Evolutionary conservation across 257 asterid genomes (phyloP), one percentile per base, ranked within the genome.

Genomic region (Solanum virginianum): DNA sequence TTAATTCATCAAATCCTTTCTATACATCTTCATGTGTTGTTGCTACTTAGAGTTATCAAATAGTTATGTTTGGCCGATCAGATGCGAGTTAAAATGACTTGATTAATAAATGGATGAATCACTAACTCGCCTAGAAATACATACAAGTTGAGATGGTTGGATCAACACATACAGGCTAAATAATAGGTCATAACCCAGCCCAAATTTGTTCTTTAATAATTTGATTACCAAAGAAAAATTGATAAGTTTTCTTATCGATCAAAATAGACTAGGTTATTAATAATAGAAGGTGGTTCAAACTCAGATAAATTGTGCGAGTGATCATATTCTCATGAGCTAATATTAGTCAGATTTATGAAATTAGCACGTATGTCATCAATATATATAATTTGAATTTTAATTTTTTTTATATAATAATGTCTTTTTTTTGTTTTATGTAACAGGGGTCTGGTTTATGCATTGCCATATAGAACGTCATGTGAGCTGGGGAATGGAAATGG

Each of bases 401-500:
- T 29, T 29, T 29, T 29, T 29, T 29, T 45, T 47, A 24, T 74
- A 4, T 26, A 75, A 24, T 24, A 49, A 1, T 75, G 11, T 8
- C 0, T n/a, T 74, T 26, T 8, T 7, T 41, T 80, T 16, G 2
- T 53, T 6, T 47, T 13, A 39, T 39, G 8, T n/a, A 3, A 43
- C 43, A 88, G 87, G 90, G 10, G 88, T 89, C 14, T 89, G 88
- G 88, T 80, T 87, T 45, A 36, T 89, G 90, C 92, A 89, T 55
- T 88, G 92, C 59, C 92, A 89, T 65, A 22, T 89, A 4, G 89
- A 89, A 49, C 86, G 89, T 16, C 92, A 89, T 18, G 12, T 51
- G 20, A 84, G 43, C 0, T 89, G 92, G 92, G 92, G 92, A 3
- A 89, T 89, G 92, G 84, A 88, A 45, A 89, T 84, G 83, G 86